phyloP scores from a whole-genome alignment of 2,329 filamentous ascomycete genomes.

The Pyrenophora teres region DNA sequence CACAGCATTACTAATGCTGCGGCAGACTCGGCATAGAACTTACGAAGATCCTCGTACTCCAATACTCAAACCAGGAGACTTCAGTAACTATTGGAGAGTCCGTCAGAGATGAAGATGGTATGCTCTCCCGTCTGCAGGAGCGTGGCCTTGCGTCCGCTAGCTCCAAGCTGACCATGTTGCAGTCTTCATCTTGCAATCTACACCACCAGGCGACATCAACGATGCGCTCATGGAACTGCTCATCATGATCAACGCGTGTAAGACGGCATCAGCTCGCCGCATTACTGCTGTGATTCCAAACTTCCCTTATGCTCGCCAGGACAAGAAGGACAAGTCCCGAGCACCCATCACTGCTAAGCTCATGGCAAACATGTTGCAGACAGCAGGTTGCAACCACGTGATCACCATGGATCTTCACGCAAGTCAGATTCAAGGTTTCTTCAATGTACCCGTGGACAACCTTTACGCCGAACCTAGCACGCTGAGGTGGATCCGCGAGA shows the following conservation, averaged over 20 bases:
- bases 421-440: slow-evolving; percentile 93
- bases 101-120: slow-evolving; percentile 93
- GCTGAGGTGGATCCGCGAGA: slow-evolving; percentile 87
- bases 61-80: slow-evolving; percentile 86
- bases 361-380: slow-evolving; percentile 97
- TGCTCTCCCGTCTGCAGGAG: slow-evolving; percentile 15
- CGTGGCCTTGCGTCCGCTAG: not conserved
- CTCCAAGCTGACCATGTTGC: slow-evolving; percentile 28
- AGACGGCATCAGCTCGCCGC: slow-evolving; percentile 80
- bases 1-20: slow-evolving; percentile 22
- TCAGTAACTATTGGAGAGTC: slow-evolving; percentile 95
- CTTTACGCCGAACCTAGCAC: slow-evolving; percentile 94
- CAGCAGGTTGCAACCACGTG: slow-evolving; percentile 88
- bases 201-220: slow-evolving; percentile 94
- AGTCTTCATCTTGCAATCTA: slow-evolving; percentile 97
- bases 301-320: slow-evolving; percentile 94
- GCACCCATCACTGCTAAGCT: slow-evolving; percentile 96
- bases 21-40: slow-evolving; percentile 74
- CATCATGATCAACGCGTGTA: slow-evolving; percentile 97
- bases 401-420: slow-evolving; percentile 97
- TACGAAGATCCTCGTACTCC: slow-evolving; percentile 77
- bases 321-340: slow-evolving; percentile 95
- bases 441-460: slow-evolving; percentile 81
- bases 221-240: slow-evolving; percentile 97
- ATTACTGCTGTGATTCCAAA: slow-evolving; percentile 96